Conservation (phyloP, 805 yeast genomes). For the Torulaspora indica region DNA sequence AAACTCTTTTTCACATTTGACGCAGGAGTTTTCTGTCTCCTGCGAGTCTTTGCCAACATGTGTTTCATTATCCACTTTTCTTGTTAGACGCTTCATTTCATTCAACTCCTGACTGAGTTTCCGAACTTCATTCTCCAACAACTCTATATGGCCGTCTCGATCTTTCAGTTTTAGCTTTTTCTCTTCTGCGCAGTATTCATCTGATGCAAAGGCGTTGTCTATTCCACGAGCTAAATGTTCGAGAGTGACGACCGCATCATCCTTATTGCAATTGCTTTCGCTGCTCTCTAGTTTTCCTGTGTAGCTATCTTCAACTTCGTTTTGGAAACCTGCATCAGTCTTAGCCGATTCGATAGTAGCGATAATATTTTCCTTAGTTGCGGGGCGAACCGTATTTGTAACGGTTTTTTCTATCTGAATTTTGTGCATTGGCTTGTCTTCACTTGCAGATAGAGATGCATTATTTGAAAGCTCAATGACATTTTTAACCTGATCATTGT, state of each 20-base stretch:
- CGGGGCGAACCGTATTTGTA: no score
- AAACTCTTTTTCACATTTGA: neutral
- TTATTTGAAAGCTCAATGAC: neutral
- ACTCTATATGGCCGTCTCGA: neutral
- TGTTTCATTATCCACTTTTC: neutral
- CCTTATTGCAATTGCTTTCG: neutral
- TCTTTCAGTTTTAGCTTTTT: neutral
- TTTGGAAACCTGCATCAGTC: no score
- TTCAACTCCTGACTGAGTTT: neutral
- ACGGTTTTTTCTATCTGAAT: neutral
- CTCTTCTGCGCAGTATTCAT: neutral
- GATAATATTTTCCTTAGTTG: no score
- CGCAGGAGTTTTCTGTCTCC: neutral
- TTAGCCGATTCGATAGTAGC: no score
- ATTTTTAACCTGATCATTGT: neutral
- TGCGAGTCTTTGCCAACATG: neutral
- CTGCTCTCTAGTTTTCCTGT: no score
- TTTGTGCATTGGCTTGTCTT: neutral
- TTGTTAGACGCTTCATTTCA: neutral
- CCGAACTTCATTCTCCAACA: neutral
- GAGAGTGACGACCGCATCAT: neutral
- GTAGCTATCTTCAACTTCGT: no score
- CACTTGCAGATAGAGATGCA: neutral
- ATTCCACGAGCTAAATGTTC: slow-evolving; percentile 1
- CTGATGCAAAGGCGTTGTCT: neutral